Base-by-base conservation (phyloP, 176 grass and related monocot genomes). In the Carex cristatella region DNA sequence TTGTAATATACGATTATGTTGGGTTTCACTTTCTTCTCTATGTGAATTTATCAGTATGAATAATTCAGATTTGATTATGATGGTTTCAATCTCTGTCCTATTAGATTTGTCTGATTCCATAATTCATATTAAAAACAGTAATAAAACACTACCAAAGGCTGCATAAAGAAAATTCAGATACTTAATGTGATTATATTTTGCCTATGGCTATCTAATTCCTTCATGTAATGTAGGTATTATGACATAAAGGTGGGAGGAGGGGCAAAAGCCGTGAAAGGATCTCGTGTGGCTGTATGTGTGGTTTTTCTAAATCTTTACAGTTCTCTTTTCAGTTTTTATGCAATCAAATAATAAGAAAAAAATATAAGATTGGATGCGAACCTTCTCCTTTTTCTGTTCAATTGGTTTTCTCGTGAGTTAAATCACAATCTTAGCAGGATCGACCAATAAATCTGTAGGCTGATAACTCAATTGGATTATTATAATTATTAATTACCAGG, bases 241-340 rank as follows among this genome's bases (percentile, higher is more conserved):
- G 93, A 98, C 86, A 89, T 95, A 78, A 95, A 86, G 83, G 91
- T 98, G 68, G 96, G 96, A 80, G 83, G 87, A 48, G 96, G 96
- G 7, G 56, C 85, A 80, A 57, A 91, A 92, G 96, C 96, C 55
- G 87, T 95, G 65, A 95, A 98, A 48, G 96, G 93, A 89, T 90
- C 96, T 61, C 96, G 91, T 57, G 96, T 98, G 0, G 93, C 96
- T 11, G 96, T 98, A 92, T 87, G 96, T 89, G 9, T 74, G 5
- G 40, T 51, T 74, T 57, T 78, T 7, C 13, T 4, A 11, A 8
- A 8, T 18, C 23, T 57, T 53, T 10, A 10, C 18, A 54, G 42
- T 76, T 54, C 48, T 28, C 23, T 69, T 54, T 31, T 71, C 27
- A 65, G 12, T 51, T 59, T 82, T 79, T 46, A 9, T 81, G 69